Conservation (phyloP, 192 early-diverging fungal species). For the Backusella psychrophila region DNA sequence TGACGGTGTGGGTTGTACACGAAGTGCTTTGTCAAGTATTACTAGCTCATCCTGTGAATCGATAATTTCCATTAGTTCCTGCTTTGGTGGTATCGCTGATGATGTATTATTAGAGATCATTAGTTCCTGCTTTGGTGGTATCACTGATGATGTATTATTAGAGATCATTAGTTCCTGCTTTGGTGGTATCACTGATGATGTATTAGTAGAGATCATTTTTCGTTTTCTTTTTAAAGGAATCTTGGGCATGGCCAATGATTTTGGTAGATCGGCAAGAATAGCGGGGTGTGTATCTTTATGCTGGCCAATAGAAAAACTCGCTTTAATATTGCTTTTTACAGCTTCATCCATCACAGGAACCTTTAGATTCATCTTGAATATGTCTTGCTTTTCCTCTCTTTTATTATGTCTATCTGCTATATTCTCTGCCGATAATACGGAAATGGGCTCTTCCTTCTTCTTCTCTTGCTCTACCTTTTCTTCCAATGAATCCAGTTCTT, state of each 20-base stretch:
- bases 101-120: not conserved
- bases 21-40: not conserved
- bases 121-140: not conserved
- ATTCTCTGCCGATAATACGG: not conserved
- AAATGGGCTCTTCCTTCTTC: not conserved
- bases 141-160: not conserved
- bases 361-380: not conserved
- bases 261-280: not conserved
- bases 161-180: not conserved
- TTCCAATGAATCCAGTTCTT: not conserved
- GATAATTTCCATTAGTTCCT: not conserved
- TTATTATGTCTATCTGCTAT: not conserved
- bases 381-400: not conserved
- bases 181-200: not conserved
- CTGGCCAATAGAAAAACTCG: conserved; percentile 14
- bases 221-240: conserved; percentile 17
- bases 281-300: not conserved
- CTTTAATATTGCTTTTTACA: conserved; percentile 16
- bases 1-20: not conserved
- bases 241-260: not conserved
- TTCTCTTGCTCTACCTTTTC: not conserved
- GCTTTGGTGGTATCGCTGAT: not conserved
- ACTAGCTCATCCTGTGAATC: not conserved
- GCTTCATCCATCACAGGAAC: not conserved
- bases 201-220: not conserved